Evolutionary conservation across 495 filamentous ascomycete genomes (phyloP), one percentile per base, ranked within the genome.

Genomic region (Tetracladium marchalianum): DNA sequence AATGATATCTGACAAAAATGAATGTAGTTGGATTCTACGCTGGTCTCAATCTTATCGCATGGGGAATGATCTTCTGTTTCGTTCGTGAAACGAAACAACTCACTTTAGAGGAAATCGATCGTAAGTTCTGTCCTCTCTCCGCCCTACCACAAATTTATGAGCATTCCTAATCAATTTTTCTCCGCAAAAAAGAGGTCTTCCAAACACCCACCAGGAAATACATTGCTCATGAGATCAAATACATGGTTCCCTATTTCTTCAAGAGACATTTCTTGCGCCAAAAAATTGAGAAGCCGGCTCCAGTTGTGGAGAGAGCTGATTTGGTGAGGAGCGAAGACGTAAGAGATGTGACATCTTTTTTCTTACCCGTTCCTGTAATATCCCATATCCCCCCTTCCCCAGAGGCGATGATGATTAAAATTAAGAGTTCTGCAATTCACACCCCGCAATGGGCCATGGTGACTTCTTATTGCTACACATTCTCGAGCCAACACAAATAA

Each of bases 21-120:
- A 27, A 27, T 67, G 12, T 75, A 77, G 5, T 78, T 82, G 50
- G 69, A 70, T 78, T 76, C 65, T 84, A 82, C 56, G 78, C 77
- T 1, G 75, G 62, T 11, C 71, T 76, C 61, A 79, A 76, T 61
- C 35, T 77, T 5, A 49, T 78, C n/a, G 75, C 73, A 17, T 77
- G 71, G 67, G 47, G 75, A 34, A 53, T 76, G 47, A 71, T 79
- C 15, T 63, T 77, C 45, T 56, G 73, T 19, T 75, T 76, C 49
- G 69, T 80, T 7, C 72, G 72, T 1, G 75, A 79, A 57, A 78
- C 76, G 4, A 81, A 78, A 57, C 44, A 49, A 52, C 43, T 39
- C 11, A 71, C 66, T 8, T 60, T 72, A 0, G 66, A 71, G 44
- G 69, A 71, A 50, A 45, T 71, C 39, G 48, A 51, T 27, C 8